Base-by-base conservation (phyloP, 306 rosid genomes). In the Amphicarpaea edgeworthii region DNA sequence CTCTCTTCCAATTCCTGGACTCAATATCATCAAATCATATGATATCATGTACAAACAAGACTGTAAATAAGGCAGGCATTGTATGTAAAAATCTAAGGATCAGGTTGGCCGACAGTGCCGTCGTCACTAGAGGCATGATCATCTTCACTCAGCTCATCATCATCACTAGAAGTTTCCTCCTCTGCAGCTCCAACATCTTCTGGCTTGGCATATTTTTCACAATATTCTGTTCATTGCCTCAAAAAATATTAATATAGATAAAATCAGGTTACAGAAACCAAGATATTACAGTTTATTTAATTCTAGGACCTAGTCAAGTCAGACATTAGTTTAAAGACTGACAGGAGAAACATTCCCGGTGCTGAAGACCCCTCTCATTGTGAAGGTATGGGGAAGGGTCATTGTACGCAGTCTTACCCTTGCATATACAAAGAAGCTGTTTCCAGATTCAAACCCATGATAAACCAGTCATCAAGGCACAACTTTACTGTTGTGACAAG, bases 61-160 rank as follows among this genome's bases (percentile, higher is more conserved):
- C 45, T 43, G 50, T 28, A n/a, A 73, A 71, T 24, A 50, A 51
- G 74, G 63, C 46, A 21, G 76, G 51, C 84, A 69, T 50, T 66
- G 76, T 4, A 61, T 80, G 63, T 43, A 14, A 73, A 15, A 73
- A 68, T 19, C 81, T 86, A 89, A 30, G 83, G 94, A 90, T 91
- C 97, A 55, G 93, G 96, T 76, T 87, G 55, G 32, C 93, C 97
- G 3, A 88, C 93, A 28, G 86, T 80, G 30, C 50, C 93, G 0
- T 88, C 97, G 21, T 86, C 98, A 64, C 84, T 79, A 46, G 94
- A 88, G 78, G 82, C 84, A 77, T 82, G 87, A 55, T 87, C 96
- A 72, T 86, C 96, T 80, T 90, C 98, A 73, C 91, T 88, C 82
- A 81, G 80, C 84, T 93, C 97, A 67, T 87, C 98, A 6, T 91